Percentiles rank a stretch among this genome's conserved stretches.
Evolutionary conservation across 331 rosid species (phyloP).

Genomic region (Malus hybrid): DNA sequence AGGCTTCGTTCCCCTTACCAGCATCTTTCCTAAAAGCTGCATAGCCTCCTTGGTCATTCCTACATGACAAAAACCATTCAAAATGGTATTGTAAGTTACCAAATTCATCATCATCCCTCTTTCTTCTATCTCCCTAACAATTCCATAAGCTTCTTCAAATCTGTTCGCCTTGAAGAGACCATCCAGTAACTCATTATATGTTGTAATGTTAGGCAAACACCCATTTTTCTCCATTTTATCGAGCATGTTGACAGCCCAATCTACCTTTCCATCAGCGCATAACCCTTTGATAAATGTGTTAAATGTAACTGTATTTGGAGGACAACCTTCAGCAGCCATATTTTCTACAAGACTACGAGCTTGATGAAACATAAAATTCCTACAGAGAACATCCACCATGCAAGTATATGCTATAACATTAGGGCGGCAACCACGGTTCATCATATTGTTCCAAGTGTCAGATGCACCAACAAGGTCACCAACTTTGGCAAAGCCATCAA

Average conservation of each 20-base stretch:
- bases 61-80: constrained; percentile 51
- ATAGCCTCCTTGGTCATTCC: constrained; percentile 52
- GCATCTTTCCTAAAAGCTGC: constrained; percentile 62
- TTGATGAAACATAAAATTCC: constrained; percentile 47
- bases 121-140: constrained; percentile 52
- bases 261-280: constrained; percentile 48
- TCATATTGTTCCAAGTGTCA: constrained; percentile 74
- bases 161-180: constrained; percentile 51
- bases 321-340: constrained; percentile 61
- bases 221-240: constrained; percentile 49
- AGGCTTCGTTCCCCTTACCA: constrained; percentile 39
- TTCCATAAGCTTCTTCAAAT: constrained; percentile 52
- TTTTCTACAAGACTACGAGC: constrained; percentile 51
- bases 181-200: constrained; percentile 68
- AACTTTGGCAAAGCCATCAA: constrained; percentile 57
- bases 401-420: constrained; percentile 69
- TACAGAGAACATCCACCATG: constrained; percentile 81
- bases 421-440: constrained; percentile 53
- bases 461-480: constrained; percentile 61
- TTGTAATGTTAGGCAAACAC: constrained; percentile 60
- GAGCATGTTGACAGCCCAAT: constrained; percentile 51
- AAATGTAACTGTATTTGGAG: constrained; percentile 64
- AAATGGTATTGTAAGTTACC: constrained; percentile 66
- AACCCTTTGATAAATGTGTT: constrained; percentile 71
- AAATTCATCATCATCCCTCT: constrained; percentile 35